A percentile compares a stretch with the other conserved stretches of the same genome.
phyloP scores from a whole-genome alignment of 2,329 filamentous ascomycete species.

The Venturia asperata region DNA sequence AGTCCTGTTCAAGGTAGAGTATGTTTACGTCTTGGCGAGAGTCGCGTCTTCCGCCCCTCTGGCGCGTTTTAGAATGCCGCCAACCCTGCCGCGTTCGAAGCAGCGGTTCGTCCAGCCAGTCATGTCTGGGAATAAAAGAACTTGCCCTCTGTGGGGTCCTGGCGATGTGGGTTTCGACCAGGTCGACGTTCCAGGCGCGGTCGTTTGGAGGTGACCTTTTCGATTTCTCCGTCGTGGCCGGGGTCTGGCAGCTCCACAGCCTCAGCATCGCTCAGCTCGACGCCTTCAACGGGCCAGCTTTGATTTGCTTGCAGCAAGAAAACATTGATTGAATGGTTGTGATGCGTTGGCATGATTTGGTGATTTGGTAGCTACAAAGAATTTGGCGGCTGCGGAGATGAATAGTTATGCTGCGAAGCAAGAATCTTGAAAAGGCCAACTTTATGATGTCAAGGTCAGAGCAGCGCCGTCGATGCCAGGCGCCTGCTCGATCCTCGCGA shows the following conservation, averaged over 20 bases:
- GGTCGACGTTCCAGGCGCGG: background rate
- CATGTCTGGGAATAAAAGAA: background rate
- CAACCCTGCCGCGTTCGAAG: background rate
- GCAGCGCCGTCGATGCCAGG: background rate
- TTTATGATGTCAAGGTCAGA: background rate
- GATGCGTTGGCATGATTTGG: conserved; percentile 12
- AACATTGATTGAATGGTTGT: background rate
- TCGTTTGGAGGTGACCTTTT: background rate
- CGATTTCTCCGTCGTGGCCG: too few relatives aligned
- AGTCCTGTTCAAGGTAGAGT: background rate
- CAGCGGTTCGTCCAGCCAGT: background rate
- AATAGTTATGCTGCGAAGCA: background rate
- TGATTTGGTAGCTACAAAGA: too few relatives aligned
- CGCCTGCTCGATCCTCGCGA: background rate
- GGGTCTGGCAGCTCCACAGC: background rate
- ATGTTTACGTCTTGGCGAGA: background rate
- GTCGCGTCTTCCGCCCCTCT: conserved; percentile 3
- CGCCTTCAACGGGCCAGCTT: background rate
- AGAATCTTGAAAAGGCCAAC: background rate
- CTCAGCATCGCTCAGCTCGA: background rate
- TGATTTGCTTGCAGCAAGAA: background rate
- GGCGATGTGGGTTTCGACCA: background rate
- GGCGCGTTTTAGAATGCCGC: background rate
- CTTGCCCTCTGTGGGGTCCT: background rate
- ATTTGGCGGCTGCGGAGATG: background rate